Percentiles rank a stretch among this genome's conserved stretches.
These are phyloP conservation scores for Hura crepitans DNA, from an alignment of 441 rosid genomes.

Conservation along the genomic window DNA sequence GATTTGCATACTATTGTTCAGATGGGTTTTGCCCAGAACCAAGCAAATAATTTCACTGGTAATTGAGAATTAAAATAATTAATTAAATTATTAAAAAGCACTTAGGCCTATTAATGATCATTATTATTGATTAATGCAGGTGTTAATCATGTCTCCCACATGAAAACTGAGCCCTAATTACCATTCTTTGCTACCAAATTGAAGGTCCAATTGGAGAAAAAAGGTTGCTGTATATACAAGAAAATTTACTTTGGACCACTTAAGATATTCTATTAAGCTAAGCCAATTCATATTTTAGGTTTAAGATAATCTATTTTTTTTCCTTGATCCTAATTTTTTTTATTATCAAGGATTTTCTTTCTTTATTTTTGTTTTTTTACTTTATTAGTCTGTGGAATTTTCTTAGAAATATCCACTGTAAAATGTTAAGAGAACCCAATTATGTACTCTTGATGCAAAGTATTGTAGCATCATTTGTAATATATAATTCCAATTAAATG, in stretches of 20 bases:
- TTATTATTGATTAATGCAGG: conserved; percentile 43
- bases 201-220: conserved; percentile 31
- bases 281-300: conserved; percentile 26
- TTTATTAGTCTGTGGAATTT: conserved; percentile 23
- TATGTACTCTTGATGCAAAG: conserved; percentile 32
- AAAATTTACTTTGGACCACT: conserved; percentile 34
- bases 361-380: conserved; percentile 2
- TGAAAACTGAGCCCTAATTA: conserved; percentile 59
- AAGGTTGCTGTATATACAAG: conserved; percentile 57
- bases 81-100: not conserved
- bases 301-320: conserved; percentile 22
- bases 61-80: not conserved
- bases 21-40: conserved; percentile 60
- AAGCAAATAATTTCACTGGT: conserved; percentile 36
- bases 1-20: conserved; percentile 75
- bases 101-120: not conserved
- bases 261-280: conserved; percentile 22
- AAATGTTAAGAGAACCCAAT: conserved; percentile 22
- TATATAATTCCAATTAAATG: conserved; percentile 34
- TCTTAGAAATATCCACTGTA: conserved; percentile 37
- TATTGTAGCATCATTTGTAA: conserved; percentile 37
- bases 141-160: conserved; percentile 38
- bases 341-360: conserved; percentile 27
- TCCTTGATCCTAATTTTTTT: conserved; percentile 9
- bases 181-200: conserved; percentile 29